Evolutionary conservation across 305 asterid species (phyloP).

Genomic region (Lippia alba): DNA sequence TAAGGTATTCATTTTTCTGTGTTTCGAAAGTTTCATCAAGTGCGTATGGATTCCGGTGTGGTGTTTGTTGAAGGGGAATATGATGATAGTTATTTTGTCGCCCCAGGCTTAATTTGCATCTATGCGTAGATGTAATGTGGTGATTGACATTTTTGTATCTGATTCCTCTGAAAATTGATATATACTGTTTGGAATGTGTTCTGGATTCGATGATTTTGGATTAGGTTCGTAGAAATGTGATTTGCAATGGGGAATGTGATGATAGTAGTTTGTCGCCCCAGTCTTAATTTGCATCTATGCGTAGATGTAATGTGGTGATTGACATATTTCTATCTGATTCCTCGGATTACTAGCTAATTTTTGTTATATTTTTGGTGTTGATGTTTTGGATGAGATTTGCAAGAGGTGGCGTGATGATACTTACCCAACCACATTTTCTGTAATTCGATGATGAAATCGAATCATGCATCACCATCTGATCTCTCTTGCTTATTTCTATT

Average conservation of each 20-base stretch:
- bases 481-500: constrained; percentile 33
- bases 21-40: background rate
- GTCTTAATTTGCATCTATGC: constrained; percentile 54
- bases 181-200: background rate
- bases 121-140: constrained; percentile 52
- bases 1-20: constrained; percentile 34
- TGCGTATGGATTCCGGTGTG: background rate
- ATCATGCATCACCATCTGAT: constrained; percentile 84
- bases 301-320: constrained; percentile 64
- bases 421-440: constrained; percentile 51
- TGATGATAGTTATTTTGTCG: constrained; percentile 61
- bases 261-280: constrained; percentile 65
- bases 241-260: constrained; percentile 40
- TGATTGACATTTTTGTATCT: constrained; percentile 59
- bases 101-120: constrained; percentile 68
- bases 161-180: constrained; percentile 34
- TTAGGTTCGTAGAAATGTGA: no score
- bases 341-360: background rate
- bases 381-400: background rate
- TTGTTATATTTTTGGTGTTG: background rate
- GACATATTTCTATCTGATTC: constrained; percentile 35
- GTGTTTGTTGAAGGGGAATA: constrained; percentile 24
- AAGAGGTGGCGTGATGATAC: constrained; percentile 51
- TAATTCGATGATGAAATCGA: constrained; percentile 53
- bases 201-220: no score